These are phyloP conservation scores for Fusarium nygamai DNA, from an alignment of 2,329 filamentous ascomycete species.

Conservation along the genomic window DNA sequence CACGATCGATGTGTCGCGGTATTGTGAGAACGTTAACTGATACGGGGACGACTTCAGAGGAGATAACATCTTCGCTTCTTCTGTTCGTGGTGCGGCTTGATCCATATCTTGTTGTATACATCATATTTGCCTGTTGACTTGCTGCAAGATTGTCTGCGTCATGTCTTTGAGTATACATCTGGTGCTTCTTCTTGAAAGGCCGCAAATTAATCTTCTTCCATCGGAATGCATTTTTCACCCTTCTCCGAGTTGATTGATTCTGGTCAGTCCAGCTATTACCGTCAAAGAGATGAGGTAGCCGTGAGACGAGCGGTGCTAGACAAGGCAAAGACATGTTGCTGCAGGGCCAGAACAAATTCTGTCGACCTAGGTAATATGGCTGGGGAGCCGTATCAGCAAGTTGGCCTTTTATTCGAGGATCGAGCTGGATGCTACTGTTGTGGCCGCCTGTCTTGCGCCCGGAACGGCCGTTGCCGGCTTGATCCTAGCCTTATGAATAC, in stretches of 20 bases:
- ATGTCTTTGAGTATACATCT: neutral
- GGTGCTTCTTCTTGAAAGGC: neutral
- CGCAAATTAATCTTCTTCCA: neutral
- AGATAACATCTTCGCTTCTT: neutral
- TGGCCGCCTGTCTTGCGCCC: neutral
- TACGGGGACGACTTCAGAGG: neutral
- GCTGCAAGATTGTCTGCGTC: neutral
- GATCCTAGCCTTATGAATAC: neutral
- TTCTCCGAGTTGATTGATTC: neutral
- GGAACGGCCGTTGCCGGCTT: neutral
- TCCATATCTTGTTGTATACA: neutral
- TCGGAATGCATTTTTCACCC: neutral
- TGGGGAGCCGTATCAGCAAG: neutral
- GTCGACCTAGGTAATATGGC: neutral
- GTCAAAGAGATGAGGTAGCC: neutral
- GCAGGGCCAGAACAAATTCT: neutral
- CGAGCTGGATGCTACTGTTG: neutral
- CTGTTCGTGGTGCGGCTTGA: neutral
- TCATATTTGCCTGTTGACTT: neutral
- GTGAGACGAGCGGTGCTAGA: neutral
- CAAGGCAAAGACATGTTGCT: neutral
- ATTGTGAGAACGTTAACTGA: neutral
- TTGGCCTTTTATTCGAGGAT: neutral
- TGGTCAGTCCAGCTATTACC: neutral
- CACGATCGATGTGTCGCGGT: neutral